Evolutionary conservation across 306 rosid genomes (phyloP), one percentile per base, ranked within the genome.

Genomic region (Luffa acutangula): DNA sequence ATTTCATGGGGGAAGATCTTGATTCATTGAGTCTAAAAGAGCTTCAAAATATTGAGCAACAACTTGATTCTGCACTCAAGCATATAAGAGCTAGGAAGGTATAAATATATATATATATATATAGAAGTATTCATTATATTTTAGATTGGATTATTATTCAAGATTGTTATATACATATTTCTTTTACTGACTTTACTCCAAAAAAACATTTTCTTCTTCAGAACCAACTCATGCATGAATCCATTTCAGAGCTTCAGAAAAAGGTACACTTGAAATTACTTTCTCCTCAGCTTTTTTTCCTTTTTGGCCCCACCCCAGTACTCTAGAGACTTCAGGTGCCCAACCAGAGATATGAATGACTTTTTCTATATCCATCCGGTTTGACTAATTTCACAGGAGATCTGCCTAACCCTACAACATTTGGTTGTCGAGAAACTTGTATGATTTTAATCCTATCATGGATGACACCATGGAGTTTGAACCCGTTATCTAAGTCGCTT

Each of bases 11-110:
- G 78, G 93, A 95, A 83, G 97, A 89, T 3, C 85, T 92, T 31
- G 91, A 89, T 14, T 84, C 84, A 31, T 83, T 90, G 76, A 86
- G 86, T 75, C 64, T 91, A 11, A 92, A 85, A 85, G 93, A 90
- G 82, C 95, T 95, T 80, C 97, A 92, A 77, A 90, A 75, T 84
- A 83, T 92, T 86, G 98, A 95, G 83, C 97, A 90, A 36, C 97
- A 95, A 79, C 92, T 95, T 86, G 97, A 90, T 72, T 87, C 91
- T 13, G 87, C 97, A 58, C 90, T 95, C 69, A 95, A 89, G 79
- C 97, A 87, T 82, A 78, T 90, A 45, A 90, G 98, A 84, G 62
- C 91, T 42, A 86, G 87, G 78, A 91, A 95, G 97, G 98, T 91
- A 83, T n/a, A n/a, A n/a, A n/a, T 79, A 20, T 8, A 7, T 56